phyloP scores from a whole-genome alignment of 2,329 filamentous ascomycete species.

The Microascus cirrosus region DNA sequence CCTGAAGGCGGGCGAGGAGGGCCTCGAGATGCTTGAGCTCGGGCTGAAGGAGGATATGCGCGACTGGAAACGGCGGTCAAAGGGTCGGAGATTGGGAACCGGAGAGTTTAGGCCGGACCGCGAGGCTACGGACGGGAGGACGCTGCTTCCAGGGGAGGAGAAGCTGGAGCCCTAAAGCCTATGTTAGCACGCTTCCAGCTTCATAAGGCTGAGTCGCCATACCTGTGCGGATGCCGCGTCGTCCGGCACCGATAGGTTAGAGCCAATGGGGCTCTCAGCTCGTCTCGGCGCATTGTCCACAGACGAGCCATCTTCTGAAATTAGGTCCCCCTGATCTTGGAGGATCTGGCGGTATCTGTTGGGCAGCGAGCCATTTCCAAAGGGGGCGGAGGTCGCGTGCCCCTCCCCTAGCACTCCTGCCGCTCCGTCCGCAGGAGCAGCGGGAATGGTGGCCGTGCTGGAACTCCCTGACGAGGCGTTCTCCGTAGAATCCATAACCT shows the following conservation, averaged over 20 bases:
- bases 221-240: conserved; percentile 79
- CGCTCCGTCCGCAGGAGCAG: background rate
- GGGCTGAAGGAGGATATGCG: conserved; percentile 50
- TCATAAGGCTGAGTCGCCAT: conserved; percentile 13
- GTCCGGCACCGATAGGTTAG: conserved; percentile 63
- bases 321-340: conserved; percentile 19
- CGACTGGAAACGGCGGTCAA: conserved; percentile 89
- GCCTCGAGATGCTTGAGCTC: conserved; percentile 41
- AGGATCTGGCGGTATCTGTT: conserved; percentile 34
- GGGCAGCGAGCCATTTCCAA: conserved; percentile 12
- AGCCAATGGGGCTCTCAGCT: conserved; percentile 53
- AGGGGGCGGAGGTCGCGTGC: background rate
- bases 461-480: background rate
- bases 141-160: conserved; percentile 63
- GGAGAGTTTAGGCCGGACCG: conserved; percentile 56
- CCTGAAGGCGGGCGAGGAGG: conserved; percentile 68
- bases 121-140: conserved; percentile 58
- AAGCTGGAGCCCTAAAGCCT: conserved; percentile 43
- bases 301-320: conserved; percentile 27
- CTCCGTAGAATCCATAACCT: background rate
- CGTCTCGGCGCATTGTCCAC: conserved; percentile 27
- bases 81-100: conserved; percentile 78
- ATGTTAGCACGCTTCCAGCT: conserved; percentile 2
- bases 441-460: background rate
- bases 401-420: background rate